Base-by-base conservation (phyloP, 176 grass and related monocot genomes). In the Aegilops umbellulata region DNA sequence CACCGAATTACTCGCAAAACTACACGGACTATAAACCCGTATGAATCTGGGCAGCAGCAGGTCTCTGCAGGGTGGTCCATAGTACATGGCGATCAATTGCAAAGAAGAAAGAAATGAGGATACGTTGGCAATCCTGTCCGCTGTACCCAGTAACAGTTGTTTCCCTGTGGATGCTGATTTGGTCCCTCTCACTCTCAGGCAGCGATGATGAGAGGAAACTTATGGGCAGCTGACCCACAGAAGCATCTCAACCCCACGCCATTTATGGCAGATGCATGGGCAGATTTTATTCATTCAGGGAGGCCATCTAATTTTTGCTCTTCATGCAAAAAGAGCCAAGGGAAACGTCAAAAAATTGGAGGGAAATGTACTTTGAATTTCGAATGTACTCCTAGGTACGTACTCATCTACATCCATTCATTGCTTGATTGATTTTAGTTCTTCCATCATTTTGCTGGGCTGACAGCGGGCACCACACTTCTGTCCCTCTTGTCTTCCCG, bases 81-180 rank as follows among this genome's bases (percentile, higher is more conserved):
- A 3, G 19, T 80, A 30, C 60, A 20, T 57, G 51, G 47, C 41
- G 27, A 55, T 24, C 42, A 85, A 75, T 62, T 2, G 32, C 55
- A 84, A 32, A 4, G 55, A 75, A 74, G 26, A 41, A 71, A 15
- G 55, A 75, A 75, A 55, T 25, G 60, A 38, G 25, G 80, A 79
- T 90, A 87, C 80, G 80, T 87, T 87, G 84, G 70, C 78, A 76
- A 86, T 16, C 20, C 22, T 70, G 53, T 35, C 57, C 44, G 53
- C 13, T 24, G 51, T 65, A 60, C 31, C 49, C 6, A 55, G 72
- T 35, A 25, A 63, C 47, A 61, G 80, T 38, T 26, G 80, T 46
- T 77, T 5, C 32, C 8, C 44, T 60, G 66, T 2, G 25, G 19
- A n/a, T 23, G 87, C 84, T 80, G 60, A 69, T 76, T 91, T 76